A percentile compares a stretch with the other conserved stretches of the same genome.
These are phyloP conservation scores for Plenodomus biglobosus DNA, from an alignment of 2,329 filamentous ascomycete species.

Conservation along the genomic window DNA sequence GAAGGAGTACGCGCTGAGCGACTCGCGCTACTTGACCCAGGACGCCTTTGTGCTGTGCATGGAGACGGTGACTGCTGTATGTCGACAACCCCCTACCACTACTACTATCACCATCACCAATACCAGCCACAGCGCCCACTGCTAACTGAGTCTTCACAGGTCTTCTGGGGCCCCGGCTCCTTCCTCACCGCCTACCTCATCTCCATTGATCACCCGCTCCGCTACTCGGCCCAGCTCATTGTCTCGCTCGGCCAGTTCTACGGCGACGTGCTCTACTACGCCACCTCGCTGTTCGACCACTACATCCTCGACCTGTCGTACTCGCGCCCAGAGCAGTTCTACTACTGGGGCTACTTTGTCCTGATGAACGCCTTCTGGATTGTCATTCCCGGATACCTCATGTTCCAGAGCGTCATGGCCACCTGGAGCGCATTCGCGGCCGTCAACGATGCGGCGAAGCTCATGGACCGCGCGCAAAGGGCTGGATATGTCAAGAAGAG, in stretches of 20 bases:
- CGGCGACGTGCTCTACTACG: constrained; percentile 65
- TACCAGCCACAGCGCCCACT: too few species aligned
- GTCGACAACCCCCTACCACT: constrained; percentile 30
- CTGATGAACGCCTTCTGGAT: constrained; percentile 70
- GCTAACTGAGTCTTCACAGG: constrained; percentile 41
- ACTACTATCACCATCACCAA: too few species aligned
- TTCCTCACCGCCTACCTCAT: constrained; percentile 60
- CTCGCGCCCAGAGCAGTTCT: constrained; percentile 63
- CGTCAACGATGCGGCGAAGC: constrained; percentile 39
- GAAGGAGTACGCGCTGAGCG: constrained; percentile 89
- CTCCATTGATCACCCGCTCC: constrained; percentile 56
- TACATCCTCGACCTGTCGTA: constrained; percentile 57
- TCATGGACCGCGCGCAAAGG: constrained; percentile 30
- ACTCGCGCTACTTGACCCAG: constrained; percentile 81
- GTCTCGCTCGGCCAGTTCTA: constrained; percentile 66
- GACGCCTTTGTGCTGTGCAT: constrained; percentile 82
- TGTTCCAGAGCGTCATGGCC: constrained; percentile 39
- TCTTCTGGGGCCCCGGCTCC: constrained; percentile 64
- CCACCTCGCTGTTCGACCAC: constrained; percentile 63
- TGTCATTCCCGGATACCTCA: constrained; percentile 54
- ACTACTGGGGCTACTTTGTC: constrained; percentile 68
- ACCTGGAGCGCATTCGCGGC: constrained; percentile 40
- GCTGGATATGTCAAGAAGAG: constrained; percentile 37
- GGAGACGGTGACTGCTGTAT: constrained; percentile 77
- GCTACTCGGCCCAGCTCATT: constrained; percentile 61